Evolutionary conservation across 2,329 filamentous ascomycete species (phyloP).

Genomic region (Colletotrichum melonis): DNA sequence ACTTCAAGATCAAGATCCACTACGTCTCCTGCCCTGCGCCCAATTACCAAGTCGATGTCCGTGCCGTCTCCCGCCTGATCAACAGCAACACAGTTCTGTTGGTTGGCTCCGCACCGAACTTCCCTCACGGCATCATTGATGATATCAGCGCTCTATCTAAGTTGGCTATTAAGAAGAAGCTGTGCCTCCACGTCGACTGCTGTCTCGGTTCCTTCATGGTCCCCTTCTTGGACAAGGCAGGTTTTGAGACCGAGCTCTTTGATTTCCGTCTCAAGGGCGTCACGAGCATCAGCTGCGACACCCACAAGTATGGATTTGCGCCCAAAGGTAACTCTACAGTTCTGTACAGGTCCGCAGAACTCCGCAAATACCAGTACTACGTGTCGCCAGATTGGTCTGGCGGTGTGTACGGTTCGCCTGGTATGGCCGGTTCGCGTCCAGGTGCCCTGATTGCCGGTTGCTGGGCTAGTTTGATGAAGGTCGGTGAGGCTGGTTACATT

Average conservation of each 20-base stretch:
- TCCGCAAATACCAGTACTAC: slow-evolving; percentile 95
- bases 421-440: slow-evolving; percentile 89
- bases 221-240: slow-evolving; percentile 91
- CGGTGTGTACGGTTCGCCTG: slow-evolving; percentile 94
- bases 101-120: slow-evolving; percentile 96
- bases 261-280: slow-evolving; percentile 96
- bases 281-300: slow-evolving; percentile 95
- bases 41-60: slow-evolving; percentile 83
- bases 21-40: slow-evolving; percentile 89
- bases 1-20: slow-evolving; percentile 97
- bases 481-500: slow-evolving; percentile 90
- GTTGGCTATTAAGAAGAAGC: slow-evolving; percentile 80
- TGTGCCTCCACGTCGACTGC: slow-evolving; percentile 96
- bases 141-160: slow-evolving; percentile 88
- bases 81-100: slow-evolving; percentile 95
- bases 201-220: slow-evolving; percentile 96
- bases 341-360: slow-evolving; percentile 83
- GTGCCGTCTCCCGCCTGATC: slow-evolving; percentile 83
- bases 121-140: slow-evolving; percentile 97
- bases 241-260: slow-evolving; percentile 88
- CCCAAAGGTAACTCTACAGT: slow-evolving; percentile 97
- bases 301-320: slow-evolving; percentile 98
- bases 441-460: slow-evolving; percentile 95
- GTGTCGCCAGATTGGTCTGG: slow-evolving; percentile 95
- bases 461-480: slow-evolving; percentile 91